Conservation (phyloP, 257 asterid species). For the Voacanga thouarsii region DNA sequence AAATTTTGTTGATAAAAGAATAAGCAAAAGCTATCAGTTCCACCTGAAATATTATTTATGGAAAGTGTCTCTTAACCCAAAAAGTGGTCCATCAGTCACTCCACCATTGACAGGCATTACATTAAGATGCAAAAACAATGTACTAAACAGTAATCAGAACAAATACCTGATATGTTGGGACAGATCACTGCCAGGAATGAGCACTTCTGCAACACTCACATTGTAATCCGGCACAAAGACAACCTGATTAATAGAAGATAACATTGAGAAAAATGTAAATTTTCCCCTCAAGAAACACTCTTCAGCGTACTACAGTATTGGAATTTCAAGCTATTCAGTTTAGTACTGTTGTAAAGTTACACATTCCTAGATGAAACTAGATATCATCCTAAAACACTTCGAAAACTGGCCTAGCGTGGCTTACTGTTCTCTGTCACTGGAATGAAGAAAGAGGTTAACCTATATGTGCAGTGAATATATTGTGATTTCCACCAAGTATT, state of each 20-base stretch:
- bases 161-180: conserved; percentile 65
- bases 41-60: too few species aligned
- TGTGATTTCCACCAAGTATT: conserved; percentile 1
- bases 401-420: too few species aligned
- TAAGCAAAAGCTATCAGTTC: neutral
- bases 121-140: neutral
- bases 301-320: neutral
- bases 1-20: neutral
- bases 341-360: neutral
- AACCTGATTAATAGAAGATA: conserved; percentile 28
- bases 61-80: neutral
- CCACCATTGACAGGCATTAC: neutral
- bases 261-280: neutral
- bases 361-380: neutral
- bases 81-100: neutral
- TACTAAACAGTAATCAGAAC: neutral
- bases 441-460: neutral
- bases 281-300: neutral
- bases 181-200: conserved; percentile 64
- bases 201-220: conserved; percentile 63
- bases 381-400: neutral
- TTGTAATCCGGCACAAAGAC: conserved; percentile 65
- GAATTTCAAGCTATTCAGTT: neutral
- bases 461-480: neutral
- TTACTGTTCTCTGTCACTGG: neutral